Evolutionary conservation across 257 asterid genomes (phyloP), one percentile per base, ranked within the genome.

Genomic region (Buddleja alternifolia): DNA sequence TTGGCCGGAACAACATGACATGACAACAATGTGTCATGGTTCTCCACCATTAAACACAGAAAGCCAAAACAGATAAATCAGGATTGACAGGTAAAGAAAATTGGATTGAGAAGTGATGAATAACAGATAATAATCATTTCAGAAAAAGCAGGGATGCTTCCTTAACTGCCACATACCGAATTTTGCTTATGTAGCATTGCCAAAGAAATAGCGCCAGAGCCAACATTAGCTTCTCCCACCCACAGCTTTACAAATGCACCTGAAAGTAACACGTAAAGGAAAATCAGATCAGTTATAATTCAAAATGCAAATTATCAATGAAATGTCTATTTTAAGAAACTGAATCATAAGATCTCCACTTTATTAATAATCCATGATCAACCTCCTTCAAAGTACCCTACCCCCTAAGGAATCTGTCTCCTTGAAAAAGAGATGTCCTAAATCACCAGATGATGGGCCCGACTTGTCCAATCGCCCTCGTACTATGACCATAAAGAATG

Each of bases 211-310:
- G 74, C 71, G 74, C 79, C 84, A 59, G 78, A 73, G 23, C 69
- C 75, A 65, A 34, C 63, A 67, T 72, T 54, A 70, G 77, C 75
- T 60, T 85, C 94, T 62, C 96, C 96, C 69, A 86, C 88, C 95
- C 95, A 93, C 37, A 93, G 77, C 79, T 84, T 90, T 59, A 73
- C 60, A 76, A 80, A 83, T 51, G 80, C 74, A 61, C 96, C 98
- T 93, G 91, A 67, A 81, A 79, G 77, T 46, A 73, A 61, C 66
- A 62, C 63, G 53, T 9, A 24, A 62, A 70, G 37, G 56, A 46
- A 63, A 66, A 23, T 48, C 68, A 51, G 12, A 14, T 56, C 54
- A 58, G 55, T 42, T 24, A 63, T 36, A 36, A 60, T 10, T 37
- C 48, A 44, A 52, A 7, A n/a, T 6, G 52, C 62, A 60, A 36